phyloP scores from a whole-genome alignment of 1,284 basidiomycete species.

The Vanrija sp. region DNA sequence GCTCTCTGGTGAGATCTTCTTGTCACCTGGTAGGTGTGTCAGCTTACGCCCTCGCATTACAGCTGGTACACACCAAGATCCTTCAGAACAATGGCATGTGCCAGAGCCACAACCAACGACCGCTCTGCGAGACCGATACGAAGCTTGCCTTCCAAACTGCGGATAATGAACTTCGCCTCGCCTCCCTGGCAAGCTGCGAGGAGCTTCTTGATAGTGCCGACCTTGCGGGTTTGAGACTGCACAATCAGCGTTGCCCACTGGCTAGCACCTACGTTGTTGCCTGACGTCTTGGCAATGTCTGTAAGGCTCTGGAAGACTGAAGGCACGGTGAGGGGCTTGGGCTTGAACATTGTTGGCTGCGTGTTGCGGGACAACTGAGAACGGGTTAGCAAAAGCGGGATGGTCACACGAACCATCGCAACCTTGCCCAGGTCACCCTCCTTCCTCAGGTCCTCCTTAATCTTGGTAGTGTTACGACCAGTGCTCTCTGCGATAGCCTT shows the following conservation, averaged over 20 bases:
- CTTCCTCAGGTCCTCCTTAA: constrained; percentile 89
- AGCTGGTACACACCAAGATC: constrained; percentile 58
- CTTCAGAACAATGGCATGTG: constrained; percentile 76
- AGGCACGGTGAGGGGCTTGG: constrained; percentile 81
- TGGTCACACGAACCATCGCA: constrained; percentile 65
- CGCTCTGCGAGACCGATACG: constrained; percentile 96
- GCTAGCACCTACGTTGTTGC: constrained; percentile 63
- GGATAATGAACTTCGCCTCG: constrained; percentile 91
- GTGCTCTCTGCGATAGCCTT: constrained; percentile 96
- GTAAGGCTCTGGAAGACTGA: constrained; percentile 80
- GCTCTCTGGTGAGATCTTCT: constrained; percentile 70
- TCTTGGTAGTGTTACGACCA: constrained; percentile 71
- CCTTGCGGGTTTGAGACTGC: constrained; percentile 89
- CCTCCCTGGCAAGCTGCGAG: constrained; percentile 81
- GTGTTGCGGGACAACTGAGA: constrained; percentile 81
- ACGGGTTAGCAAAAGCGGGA: neutral
- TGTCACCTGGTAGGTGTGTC: constrained; percentile 55
- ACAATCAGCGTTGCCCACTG: neutral
- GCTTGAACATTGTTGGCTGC: constrained; percentile 93
- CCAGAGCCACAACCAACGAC: constrained; percentile 81
- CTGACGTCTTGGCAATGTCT: constrained; percentile 79
- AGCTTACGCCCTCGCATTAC: neutral
- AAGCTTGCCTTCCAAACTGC: constrained; percentile 93
- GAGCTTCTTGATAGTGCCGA: constrained; percentile 90
- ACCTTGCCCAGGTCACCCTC: constrained; percentile 95